Conservation (phyloP, 2,329 filamentous ascomycete species). For the Clarireedia sp. region DNA sequence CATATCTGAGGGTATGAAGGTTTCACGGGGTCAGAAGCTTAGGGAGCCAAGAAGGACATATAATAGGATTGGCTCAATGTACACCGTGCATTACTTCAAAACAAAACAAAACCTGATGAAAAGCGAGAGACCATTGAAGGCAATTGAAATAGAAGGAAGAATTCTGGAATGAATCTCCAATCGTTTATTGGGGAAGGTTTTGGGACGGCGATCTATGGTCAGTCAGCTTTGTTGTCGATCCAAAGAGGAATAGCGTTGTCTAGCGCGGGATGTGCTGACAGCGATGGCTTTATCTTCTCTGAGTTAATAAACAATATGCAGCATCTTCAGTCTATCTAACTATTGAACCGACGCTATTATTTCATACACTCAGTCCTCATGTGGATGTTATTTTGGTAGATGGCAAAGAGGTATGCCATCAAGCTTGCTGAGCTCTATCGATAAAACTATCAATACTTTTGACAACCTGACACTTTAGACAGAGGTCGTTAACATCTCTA, state of each 20-base stretch:
- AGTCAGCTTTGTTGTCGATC: not conserved
- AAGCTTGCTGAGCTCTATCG: too few species aligned
- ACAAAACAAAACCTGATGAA: not conserved
- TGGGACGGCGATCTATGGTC: not conserved
- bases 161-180: not conserved
- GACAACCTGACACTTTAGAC: too few species aligned
- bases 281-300: too few species aligned
- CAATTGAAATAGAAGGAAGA: not conserved
- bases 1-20: slow-evolving; percentile 20
- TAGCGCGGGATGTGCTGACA: not conserved
- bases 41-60: not conserved
- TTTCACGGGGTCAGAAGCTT: slow-evolving; percentile 16
- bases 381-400: too few species aligned
- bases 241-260: not conserved
- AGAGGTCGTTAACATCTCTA: too few species aligned
- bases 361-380: too few species aligned
- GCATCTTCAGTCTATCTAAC: too few species aligned
- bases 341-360: too few species aligned
- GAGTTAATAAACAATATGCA: too few species aligned
- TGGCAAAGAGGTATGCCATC: too few species aligned
- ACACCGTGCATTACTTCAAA: not conserved
- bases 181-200: not conserved
- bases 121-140: not conserved
- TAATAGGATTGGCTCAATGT: not conserved
- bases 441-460: too few species aligned